These are phyloP conservation scores for Beauveria medogensis DNA, from an alignment of 2,329 filamentous ascomycete genomes.

Conservation along the genomic window DNA sequence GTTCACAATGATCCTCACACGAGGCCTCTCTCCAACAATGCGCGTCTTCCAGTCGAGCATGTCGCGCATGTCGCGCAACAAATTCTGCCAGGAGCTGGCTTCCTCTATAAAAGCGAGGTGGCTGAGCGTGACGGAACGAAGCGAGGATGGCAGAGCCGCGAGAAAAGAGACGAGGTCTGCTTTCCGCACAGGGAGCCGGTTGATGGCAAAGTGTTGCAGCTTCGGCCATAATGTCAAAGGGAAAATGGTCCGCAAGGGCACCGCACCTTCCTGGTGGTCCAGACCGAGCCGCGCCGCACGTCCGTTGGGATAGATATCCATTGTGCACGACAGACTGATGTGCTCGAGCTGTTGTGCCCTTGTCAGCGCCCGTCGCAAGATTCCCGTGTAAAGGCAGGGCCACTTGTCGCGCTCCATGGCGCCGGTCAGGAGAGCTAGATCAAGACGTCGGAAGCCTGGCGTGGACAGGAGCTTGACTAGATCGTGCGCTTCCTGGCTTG, in stretches of 20 bases:
- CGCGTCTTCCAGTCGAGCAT: background rate
- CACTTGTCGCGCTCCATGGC: constrained; percentile 7
- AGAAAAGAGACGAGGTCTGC: background rate
- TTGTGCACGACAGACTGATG: constrained; percentile 17
- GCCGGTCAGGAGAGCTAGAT: constrained; percentile 18
- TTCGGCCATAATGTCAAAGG: constrained; percentile 20
- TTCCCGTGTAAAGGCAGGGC: constrained; percentile 4
- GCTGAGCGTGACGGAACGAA: background rate
- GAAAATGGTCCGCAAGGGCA: constrained; percentile 21
- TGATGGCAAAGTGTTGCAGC: constrained; percentile 24
- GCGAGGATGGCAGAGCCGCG: background rate
- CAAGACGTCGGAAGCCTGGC: constrained; percentile 21
- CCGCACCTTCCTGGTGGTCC: background rate
- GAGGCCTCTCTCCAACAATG: background rate
- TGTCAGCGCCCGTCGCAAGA: constrained; percentile 15
- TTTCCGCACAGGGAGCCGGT: background rate
- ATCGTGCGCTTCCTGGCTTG: constrained; percentile 19
- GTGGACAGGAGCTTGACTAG: constrained; percentile 15
- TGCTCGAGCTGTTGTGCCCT: constrained; percentile 15
- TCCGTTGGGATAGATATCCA: constrained; percentile 6
- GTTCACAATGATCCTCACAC: background rate
- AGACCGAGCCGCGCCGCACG: background rate
- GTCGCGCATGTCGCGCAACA: background rate
- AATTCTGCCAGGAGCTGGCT: background rate
- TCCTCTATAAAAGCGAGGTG: background rate